phyloP scores from a whole-genome alignment of 208 protist genomes.

The Naegleria gruberi region DNA sequence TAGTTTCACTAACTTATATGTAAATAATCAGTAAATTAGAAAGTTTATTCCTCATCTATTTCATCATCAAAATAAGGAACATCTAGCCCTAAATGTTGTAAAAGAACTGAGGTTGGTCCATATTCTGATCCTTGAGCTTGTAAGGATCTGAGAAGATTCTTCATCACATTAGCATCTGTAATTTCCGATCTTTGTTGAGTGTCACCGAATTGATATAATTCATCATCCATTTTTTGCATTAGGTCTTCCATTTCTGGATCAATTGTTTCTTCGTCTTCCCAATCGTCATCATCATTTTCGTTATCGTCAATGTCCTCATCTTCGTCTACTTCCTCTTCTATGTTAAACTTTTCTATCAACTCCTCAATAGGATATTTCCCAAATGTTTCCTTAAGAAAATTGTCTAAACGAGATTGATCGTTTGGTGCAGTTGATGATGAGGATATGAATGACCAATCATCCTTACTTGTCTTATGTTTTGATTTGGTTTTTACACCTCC shows the following conservation, averaged over 20 bases:
- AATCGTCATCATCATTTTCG: background rate
- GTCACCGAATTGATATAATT: background rate
- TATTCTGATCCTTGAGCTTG: background rate
- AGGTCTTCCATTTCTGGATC: background rate
- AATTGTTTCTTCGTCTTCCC: background rate
- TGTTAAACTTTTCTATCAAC: background rate
- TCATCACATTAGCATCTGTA: background rate
- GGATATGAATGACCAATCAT: background rate
- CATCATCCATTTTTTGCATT: background rate
- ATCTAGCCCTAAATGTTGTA: background rate
- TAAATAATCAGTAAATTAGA: background rate
- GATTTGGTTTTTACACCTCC: background rate
- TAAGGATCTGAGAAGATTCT: background rate
- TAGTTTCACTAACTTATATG: too few relatives aligned
- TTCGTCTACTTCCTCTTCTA: background rate
- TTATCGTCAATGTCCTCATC: background rate
- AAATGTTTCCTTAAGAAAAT: background rate
- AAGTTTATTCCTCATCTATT: background rate
- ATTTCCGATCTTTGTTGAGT: background rate
- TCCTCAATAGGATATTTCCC: background rate
- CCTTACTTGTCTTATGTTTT: background rate
- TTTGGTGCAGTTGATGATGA: background rate
- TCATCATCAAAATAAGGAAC: background rate
- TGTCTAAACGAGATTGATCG: background rate
- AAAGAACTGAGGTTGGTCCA: background rate